Evolutionary conservation across 805 yeast species (phyloP).

Genomic region (Starmera amethionina): DNA sequence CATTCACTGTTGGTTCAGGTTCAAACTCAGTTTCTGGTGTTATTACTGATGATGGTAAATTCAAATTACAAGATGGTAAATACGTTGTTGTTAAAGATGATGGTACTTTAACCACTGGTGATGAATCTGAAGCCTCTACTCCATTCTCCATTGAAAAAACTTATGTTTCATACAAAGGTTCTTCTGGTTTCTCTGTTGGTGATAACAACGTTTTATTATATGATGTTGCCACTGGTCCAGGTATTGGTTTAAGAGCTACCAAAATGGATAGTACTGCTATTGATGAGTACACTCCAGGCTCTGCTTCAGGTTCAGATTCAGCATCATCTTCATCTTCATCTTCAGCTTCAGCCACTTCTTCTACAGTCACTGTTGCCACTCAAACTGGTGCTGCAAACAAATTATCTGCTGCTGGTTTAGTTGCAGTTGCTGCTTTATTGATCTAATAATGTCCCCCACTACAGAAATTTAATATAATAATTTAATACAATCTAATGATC

Average conservation of each 20-base stretch:
- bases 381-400: constrained; percentile 19
- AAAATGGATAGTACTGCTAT: constrained; percentile 15
- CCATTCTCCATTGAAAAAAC: constrained; percentile 31
- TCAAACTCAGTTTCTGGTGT: constrained; percentile 6
- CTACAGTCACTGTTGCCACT: constrained; percentile 5
- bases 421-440: constrained; percentile 24
- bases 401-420: constrained; percentile 15
- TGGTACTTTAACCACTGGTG: constrained; percentile 12
- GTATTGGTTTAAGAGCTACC: constrained; percentile 12
- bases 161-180: constrained; percentile 25
- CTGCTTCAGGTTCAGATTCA: constrained; percentile 6
- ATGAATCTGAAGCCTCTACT: constrained; percentile 22
- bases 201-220: constrained; percentile 10
- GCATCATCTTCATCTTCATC: constrained; percentile 5
- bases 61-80: constrained; percentile 20
- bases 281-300: constrained; percentile 13
- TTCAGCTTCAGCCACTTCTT: neutral
- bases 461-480: too few relatives aligned
- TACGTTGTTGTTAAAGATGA: constrained; percentile 19
- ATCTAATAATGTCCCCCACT: too few relatives aligned
- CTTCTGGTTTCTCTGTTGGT: constrained; percentile 29
- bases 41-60: constrained; percentile 24
- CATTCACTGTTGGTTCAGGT: constrained; percentile 10
- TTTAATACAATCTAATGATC: constrained; percentile 9
- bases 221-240: constrained; percentile 6